phyloP scores from a whole-genome alignment of 1,139 yeast species.

The Wickerhamomyces sp. region DNA sequence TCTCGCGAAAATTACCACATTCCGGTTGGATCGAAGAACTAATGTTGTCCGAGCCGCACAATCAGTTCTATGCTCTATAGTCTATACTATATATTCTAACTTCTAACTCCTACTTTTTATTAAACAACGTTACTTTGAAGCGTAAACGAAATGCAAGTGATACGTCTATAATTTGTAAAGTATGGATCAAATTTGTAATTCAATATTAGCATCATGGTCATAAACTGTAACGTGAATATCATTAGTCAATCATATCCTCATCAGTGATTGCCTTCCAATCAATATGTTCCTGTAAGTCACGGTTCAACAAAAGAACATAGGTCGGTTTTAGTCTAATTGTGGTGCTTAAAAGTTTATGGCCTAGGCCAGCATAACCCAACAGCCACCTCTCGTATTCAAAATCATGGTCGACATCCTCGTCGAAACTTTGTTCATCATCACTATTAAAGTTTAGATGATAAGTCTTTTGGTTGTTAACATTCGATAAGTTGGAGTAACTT shows the following conservation, averaged over 20 bases:
- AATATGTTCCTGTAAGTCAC: background rate
- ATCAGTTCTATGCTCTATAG: too few relatives aligned
- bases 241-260: background rate
- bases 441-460: constrained; percentile 4
- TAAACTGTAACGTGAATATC: too few relatives aligned
- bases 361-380: constrained; percentile 2
- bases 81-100: too few relatives aligned
- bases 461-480: background rate
- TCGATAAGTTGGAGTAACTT: constrained; percentile 2
- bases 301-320: background rate
- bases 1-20: background rate
- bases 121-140: too few relatives aligned
- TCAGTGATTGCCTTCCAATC: background rate
- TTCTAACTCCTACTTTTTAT: too few relatives aligned
- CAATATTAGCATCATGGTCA: too few relatives aligned
- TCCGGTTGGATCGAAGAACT: background rate
- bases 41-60: background rate
- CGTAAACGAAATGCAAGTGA: too few relatives aligned
- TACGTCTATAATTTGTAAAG: too few relatives aligned
- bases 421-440: constrained; percentile 6
- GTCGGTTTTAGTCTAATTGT: background rate
- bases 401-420: constrained; percentile 4
- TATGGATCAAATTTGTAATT: too few relatives aligned
- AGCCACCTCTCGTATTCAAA: constrained; percentile 6
- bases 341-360: background rate